Base-by-base conservation (phyloP, 306 rosid species). In the Corylus avellana region DNA sequence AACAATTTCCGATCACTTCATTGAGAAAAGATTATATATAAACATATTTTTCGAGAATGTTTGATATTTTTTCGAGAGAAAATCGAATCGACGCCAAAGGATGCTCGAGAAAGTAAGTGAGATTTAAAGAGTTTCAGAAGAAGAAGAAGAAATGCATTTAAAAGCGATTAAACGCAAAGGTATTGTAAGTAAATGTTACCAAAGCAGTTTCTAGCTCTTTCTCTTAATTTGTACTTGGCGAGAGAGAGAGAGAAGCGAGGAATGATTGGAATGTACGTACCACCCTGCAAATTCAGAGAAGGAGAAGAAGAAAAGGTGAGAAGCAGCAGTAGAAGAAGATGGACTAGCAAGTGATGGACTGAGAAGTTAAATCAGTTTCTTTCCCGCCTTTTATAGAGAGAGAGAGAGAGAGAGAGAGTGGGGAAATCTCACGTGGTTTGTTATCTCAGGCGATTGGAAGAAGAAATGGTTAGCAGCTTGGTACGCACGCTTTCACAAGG, bases 381-480 rank as follows among this genome's bases (percentile, higher is more conserved):
- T 84, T 78, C 84, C 74, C 86, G 85, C 82, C 80, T 78, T 86
- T 66, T 75, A 47, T 18, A 61, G 51, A 53, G 78, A 20, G 79
- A 72, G 42, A 50, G 58, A 74, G 47, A 22, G 25, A 20, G 22
- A 7, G 78, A 25, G 54, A 59, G 44, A 12, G 37, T 18, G 42
- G 6, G 2, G 48, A 11, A n/a, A 58, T 42, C 67, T 39, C 9
- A 57, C 47, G 66, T 18, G 25, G 62, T 56, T 56, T 73, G 77
- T 37, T 73, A 68, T 25, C 9, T n/a, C 2, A 8, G 22, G 62
- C 62, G 10, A 56, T 56, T n/a, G 22, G 29, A 56, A 56, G 32
- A 25, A 59, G 12, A 10, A 9, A 29, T 11, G 9, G 57, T 37
- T 62, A 16, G 58, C 53, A 16, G 58, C 53, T 49, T 58, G 17